Evolutionary conservation across 331 rosid species (phyloP).

Genomic region (Malus hybrid): DNA sequence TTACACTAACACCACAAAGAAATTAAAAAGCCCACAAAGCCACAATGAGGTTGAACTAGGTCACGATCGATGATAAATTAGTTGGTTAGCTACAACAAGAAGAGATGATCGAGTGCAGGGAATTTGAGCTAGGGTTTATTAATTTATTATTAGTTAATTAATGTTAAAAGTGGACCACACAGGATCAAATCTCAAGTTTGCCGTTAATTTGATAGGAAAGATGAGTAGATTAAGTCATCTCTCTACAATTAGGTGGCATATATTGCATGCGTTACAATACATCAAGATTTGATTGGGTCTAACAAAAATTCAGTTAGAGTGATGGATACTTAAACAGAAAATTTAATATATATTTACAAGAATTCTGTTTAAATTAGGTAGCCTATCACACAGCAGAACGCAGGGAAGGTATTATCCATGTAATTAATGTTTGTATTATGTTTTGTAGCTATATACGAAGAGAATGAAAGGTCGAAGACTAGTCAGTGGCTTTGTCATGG

Average conservation of each 20-base stretch:
- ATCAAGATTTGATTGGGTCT: conserved; percentile 31
- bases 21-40: neutral
- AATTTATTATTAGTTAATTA: neutral
- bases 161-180: neutral
- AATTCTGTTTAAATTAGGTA: conserved; percentile 26
- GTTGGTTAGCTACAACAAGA: neutral
- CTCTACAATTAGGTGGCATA: neutral
- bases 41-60: neutral
- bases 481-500: too few relatives aligned
- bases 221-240: conserved; percentile 14
- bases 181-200: neutral
- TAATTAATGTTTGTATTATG: neutral
- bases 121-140: neutral
- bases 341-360: neutral
- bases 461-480: too few relatives aligned
- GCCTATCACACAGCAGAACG: conserved; percentile 19
- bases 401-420: neutral
- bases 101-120: neutral
- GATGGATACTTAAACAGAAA: conserved; percentile 1
- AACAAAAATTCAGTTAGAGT: conserved; percentile 53
- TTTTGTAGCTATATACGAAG: too few relatives aligned
- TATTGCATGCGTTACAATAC: neutral
- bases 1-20: neutral
- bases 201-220: neutral
- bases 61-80: neutral